Evolutionary conservation across 345 rosid species (phyloP), one percentile per base, ranked within the genome.

Genomic region (Lumnitzera littorea): DNA sequence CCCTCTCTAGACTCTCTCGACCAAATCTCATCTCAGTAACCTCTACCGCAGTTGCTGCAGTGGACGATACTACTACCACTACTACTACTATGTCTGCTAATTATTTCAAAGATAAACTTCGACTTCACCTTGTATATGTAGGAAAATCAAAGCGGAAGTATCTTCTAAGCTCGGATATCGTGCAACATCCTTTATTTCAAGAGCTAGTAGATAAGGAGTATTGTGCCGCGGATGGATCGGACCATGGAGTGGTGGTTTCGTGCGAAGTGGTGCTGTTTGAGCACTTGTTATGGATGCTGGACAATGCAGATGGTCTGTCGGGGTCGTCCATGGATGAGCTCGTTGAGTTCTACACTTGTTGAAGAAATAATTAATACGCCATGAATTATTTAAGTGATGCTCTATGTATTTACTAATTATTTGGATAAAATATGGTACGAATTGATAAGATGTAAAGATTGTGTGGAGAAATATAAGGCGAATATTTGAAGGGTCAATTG

Each of bases 211-310:
- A 16, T 7, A 36, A 36, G 43, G 43, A 36, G 1, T 36, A 36
- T 36, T 36, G 20, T 24, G 55, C 16, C 14, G 24, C 7, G 55
- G 55, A 13, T 17, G 24, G 55, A 2, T 24, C 20, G 55, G 24
- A 11, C 20, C 55, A 11, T 7, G 43, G 43, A 7, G 8, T 52
- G 20, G 24, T n/a, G 24, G 55, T 52, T 17, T 25, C 55, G 2
- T 52, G 55, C 24, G 55, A 52, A 24, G 55, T 52, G 55, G 55
- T 52, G 55, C 55, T 52, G 55, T 52, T 52, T 24, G 55, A 52
- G 55, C 55, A 52, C 55, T 24, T 52, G n/a, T 13, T 52, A 13
- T 52, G 55, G 55, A 52, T 52, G 55, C 55, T 52, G 16, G 5
- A 52, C 20, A 52, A 16, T 52, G 55, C 55, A 12, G 55, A 52